Evolutionary conservation across 2,329 filamentous ascomycete species (phyloP), one percentile per base, ranked within the genome.

Genomic region (Fonsecaea pedrosoi): DNA sequence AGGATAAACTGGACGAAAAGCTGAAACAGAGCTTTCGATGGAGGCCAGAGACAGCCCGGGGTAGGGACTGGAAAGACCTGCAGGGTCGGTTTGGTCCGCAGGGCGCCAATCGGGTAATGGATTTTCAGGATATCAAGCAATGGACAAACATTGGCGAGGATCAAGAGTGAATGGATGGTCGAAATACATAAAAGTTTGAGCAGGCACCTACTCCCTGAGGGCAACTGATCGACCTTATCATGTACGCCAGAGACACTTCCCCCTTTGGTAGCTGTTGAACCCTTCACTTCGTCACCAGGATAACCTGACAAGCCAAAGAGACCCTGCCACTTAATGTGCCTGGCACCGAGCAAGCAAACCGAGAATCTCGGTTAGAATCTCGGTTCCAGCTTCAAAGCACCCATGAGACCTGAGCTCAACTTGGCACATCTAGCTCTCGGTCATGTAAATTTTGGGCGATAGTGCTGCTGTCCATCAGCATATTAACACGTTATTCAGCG

Each of bases 11-110:
- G 45, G 81, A 84, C 48, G 73, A 72, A 7, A 77, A 78, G 56
- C 71, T 85, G 67, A 77, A 77, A 63, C 72, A 77, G 13, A 78
- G 79, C 10, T 81, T 84, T 68, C 75, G 81, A 58, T 86, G 85
- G 84, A 75, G 84, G 59, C 83, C 84, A 0, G 83, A 86, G 72
- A 83, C 78, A 0, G 82, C 82, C 7, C 74, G 80, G 1, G 66
- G 75, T 9, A 76, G 83, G 32, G 75, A 84, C 69, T 84, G 80
- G 82, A 78, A 77, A 70, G 78, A 81, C 75, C 79, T 82, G 2
- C 84, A 85, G 73, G 78, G 78, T 10, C 76, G 84, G 12, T 82
- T 80, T 70, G 84, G 83, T 1, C 68, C 68, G 4, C 37, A 65
- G 3, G 83, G 81, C 7, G 78, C 78, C 30, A 78, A 81, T 38